Conservation (phyloP, 2,329 filamentous ascomycete species). For the Zopfia rhizophila region DNA sequence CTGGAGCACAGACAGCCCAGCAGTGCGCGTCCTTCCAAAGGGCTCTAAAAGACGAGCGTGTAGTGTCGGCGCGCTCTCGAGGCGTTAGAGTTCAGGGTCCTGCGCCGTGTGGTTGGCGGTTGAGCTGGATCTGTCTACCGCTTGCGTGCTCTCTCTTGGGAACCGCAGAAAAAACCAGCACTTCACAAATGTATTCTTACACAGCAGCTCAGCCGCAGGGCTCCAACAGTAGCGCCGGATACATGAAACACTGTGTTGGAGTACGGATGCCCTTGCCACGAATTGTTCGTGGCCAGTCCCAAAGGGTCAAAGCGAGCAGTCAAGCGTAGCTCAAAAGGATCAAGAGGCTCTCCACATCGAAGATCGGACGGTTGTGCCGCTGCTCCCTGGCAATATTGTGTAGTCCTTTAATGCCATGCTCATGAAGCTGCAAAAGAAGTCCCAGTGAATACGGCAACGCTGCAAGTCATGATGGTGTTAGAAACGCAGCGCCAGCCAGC, state of each 20-base stretch:
- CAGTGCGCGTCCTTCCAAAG: not conserved
- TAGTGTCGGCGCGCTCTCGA: not conserved
- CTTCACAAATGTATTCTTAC: no score
- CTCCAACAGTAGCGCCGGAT: conserved; percentile 2
- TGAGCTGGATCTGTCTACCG: no score
- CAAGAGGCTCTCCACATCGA: conserved; percentile 18
- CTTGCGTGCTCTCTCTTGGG: no score
- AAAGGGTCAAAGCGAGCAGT: conserved; percentile 1
- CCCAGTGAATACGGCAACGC: no score
- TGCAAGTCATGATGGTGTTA: no score
- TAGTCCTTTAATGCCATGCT: no score
- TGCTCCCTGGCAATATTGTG: conserved; percentile 16
- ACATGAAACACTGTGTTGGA: conserved; percentile 24
- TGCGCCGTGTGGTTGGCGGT: no score
- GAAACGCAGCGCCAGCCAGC: no score
- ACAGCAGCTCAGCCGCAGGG: conserved; percentile 14
- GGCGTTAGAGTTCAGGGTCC: no score
- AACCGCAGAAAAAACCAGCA: no score
- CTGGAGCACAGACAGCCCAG: conserved; percentile 10
- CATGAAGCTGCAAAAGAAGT: no score
- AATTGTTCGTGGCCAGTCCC: conserved; percentile 13
- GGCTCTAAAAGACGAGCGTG: not conserved
- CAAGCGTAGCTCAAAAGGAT: conserved; percentile 12
- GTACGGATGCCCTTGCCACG: no score
- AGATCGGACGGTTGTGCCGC: conserved; percentile 21